phyloP scores from a whole-genome alignment of 306 rosid genomes.

The Pterocarpus macrocarpus region DNA sequence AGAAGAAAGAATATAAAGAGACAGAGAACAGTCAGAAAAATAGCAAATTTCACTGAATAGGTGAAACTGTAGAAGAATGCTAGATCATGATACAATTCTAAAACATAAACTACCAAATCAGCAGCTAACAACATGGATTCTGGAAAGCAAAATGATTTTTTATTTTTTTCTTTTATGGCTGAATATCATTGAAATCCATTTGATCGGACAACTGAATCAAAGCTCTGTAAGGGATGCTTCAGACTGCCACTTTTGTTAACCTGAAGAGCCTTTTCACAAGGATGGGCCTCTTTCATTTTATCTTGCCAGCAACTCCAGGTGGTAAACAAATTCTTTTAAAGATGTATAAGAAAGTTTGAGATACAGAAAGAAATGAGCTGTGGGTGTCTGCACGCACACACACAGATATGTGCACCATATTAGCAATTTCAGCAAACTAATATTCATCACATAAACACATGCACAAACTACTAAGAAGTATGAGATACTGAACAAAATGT shows the following conservation, averaged over 20 bases:
- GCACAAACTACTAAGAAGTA: background rate
- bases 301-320: slow-evolving; percentile 22
- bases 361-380: background rate
- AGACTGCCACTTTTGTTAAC: slow-evolving; percentile 16
- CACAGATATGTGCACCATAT: background rate
- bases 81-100: slow-evolving; percentile 9
- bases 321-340: slow-evolving; percentile 33
- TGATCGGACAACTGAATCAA: slow-evolving; percentile 35
- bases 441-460: background rate
- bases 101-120: background rate
- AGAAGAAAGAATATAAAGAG: background rate
- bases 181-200: slow-evolving; percentile 35
- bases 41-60: slow-evolving; percentile 15
- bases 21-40: slow-evolving; percentile 10
- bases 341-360: background rate
- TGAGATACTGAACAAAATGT: slow-evolving; percentile 24
- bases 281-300: slow-evolving; percentile 28
- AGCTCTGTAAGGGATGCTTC: slow-evolving; percentile 21
- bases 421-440: background rate
- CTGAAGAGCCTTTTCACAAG: slow-evolving; percentile 1
- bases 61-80: background rate
- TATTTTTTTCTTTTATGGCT: background rate
- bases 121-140: background rate
- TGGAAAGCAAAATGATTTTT: background rate
- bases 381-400: background rate